Percentiles rank a stretch among this genome's conserved stretches.
Conservation (phyloP, 2,329 filamentous ascomycete genomes). For the Elsinoe batatas region DNA sequence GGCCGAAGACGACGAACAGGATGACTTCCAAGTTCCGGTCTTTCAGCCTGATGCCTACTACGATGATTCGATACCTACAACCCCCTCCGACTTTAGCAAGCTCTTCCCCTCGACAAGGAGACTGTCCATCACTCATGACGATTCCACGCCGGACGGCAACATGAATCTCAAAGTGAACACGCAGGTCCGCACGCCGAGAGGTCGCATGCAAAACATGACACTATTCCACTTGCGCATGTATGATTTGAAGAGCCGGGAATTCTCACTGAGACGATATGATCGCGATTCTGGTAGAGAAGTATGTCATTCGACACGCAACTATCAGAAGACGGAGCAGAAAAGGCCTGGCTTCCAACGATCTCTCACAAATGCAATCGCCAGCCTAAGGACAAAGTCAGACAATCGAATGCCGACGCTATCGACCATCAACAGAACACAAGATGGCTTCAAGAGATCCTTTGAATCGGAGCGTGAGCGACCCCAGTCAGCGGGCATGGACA, state of each 20-base stretch:
- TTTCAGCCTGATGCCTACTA: slow-evolving; percentile 55
- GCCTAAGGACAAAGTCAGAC: slow-evolving; percentile 47
- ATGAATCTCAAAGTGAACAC: slow-evolving; percentile 93
- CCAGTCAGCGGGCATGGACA: slow-evolving; percentile 26
- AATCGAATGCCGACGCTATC: slow-evolving; percentile 33
- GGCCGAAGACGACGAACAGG: slow-evolving; percentile 26
- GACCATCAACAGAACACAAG: slow-evolving; percentile 42
- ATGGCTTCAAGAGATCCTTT: slow-evolving; percentile 41
- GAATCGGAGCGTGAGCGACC: slow-evolving; percentile 29
- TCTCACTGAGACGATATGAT: slow-evolving; percentile 84
- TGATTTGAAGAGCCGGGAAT: slow-evolving; percentile 74
- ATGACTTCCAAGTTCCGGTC: slow-evolving; percentile 47
- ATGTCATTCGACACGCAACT: slow-evolving; percentile 70
- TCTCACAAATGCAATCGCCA: slow-evolving; percentile 49
- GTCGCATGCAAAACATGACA: slow-evolving; percentile 53
- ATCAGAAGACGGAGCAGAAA: slow-evolving; percentile 45
- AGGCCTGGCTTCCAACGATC: slow-evolving; percentile 48
- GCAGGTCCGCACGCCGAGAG: slow-evolving; percentile 43
- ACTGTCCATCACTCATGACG: slow-evolving; percentile 78
- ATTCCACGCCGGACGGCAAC: slow-evolving; percentile 82
- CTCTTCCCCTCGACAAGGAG: slow-evolving; percentile 80
- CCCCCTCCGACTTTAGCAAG: slow-evolving; percentile 68
- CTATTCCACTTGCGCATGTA: slow-evolving; percentile 95
- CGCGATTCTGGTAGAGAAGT: slow-evolving; percentile 88
- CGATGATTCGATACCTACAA: slow-evolving; percentile 62